These are phyloP conservation scores for Omphalea diandra DNA, from an alignment of 441 rosid genomes.

Conservation along the genomic window DNA sequence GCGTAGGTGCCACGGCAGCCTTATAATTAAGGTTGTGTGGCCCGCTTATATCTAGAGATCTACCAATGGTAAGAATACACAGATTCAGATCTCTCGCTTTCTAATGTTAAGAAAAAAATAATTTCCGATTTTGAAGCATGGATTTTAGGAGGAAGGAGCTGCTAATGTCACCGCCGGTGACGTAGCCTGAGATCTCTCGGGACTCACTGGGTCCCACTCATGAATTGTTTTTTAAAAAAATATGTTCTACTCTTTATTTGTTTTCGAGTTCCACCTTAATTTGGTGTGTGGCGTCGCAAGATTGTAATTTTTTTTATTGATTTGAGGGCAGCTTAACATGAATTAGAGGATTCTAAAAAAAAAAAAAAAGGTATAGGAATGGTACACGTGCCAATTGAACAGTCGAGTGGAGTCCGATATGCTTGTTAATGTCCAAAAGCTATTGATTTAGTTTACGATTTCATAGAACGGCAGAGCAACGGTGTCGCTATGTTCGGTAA, in stretches of 20 bases:
- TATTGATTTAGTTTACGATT: too few species aligned
- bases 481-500: too few species aligned
- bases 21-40: conserved; percentile 3
- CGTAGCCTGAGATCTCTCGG: neutral
- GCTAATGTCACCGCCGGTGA: conserved; percentile 15
- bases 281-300: conserved; percentile 2
- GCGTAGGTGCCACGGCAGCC: conserved; percentile 1
- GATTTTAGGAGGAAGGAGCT: neutral
- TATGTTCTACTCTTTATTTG: neutral
- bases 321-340: too few species aligned
- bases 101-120: neutral
- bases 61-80: neutral
- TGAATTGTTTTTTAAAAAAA: neutral
- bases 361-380: too few species aligned
- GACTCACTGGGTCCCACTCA: neutral
- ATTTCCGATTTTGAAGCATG: conserved; percentile 10
- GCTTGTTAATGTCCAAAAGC: too few species aligned
- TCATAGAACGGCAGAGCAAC: too few species aligned
- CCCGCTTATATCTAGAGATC: conserved; percentile 5
- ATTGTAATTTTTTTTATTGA: neutral
- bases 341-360: too few species aligned
- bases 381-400: too few species aligned
- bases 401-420: too few species aligned
- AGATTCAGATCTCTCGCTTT: neutral
- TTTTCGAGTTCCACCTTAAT: neutral